Conservation (phyloP, 768 basidiomycete species). For the Tephrocybe sp. region DNA sequence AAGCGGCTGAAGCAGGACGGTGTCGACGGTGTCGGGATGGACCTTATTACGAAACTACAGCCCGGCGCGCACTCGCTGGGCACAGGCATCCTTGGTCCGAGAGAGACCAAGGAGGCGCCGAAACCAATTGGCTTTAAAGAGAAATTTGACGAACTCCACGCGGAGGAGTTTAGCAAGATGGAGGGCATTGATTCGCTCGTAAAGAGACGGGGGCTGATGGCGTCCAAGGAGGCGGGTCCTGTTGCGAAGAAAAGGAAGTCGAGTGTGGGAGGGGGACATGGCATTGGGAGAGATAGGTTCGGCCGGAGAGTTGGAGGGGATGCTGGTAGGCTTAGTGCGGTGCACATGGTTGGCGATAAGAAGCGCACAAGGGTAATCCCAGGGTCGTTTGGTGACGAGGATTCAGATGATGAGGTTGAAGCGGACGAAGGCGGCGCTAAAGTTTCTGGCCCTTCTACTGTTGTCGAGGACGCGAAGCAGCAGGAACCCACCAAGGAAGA, state of each 20-base stretch:
- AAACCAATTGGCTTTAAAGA: constrained; percentile 31
- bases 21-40: constrained; percentile 44
- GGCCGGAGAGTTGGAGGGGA: constrained; percentile 22
- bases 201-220: constrained; percentile 28
- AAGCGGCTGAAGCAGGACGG: constrained; percentile 61
- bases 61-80: constrained; percentile 25
- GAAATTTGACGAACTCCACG: constrained; percentile 62
- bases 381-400: constrained; percentile 59
- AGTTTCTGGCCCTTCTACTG: constrained; percentile 2
- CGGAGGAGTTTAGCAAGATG: constrained; percentile 73
- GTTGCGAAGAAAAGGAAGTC: constrained; percentile 52
- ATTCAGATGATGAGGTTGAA: constrained; percentile 35
- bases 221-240: constrained; percentile 16
- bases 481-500: constrained; percentile 29
- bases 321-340: constrained; percentile 29
- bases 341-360: constrained; percentile 49
- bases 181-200: constrained; percentile 60
- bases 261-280: constrained; percentile 35
- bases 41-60: constrained; percentile 44
- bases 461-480: constrained; percentile 8
- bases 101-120: constrained; percentile 33
- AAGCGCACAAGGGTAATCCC: constrained; percentile 48
- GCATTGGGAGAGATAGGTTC: constrained; percentile 22
- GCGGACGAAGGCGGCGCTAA: constrained; percentile 39
- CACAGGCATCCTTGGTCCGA: constrained; percentile 9